Base-by-base conservation (phyloP, 2,329 filamentous ascomycete genomes). In the Xylogone sp. region DNA sequence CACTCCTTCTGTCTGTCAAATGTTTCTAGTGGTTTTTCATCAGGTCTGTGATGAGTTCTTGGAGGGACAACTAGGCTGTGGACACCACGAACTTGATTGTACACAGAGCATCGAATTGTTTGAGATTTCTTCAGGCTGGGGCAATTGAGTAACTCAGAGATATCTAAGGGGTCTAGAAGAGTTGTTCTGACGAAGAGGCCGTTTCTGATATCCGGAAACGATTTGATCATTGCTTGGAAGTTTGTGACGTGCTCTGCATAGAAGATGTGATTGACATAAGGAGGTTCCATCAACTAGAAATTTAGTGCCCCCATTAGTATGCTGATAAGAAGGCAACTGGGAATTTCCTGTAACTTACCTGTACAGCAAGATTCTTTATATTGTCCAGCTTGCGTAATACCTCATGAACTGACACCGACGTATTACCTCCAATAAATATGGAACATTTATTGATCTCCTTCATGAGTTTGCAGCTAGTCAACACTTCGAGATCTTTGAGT, bases 361-460 rank as follows among this genome's bases (percentile, higher is more conserved):
- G n/a, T n/a, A 27, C 24, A 27, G 24, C 24, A 27, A 27, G 24
- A 5, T 10, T 27, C 10, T 27, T 27, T 18, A 65, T 54, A 29
- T 55, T 60, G 8, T 63, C 55, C 1, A 66, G 50, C 46, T 63
- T 66, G 3, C 43, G n/a, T 2, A 60, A 43, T 8, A 57, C 59
- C 24, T 43, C 9, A 34, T 57, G 48, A 20, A 56, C 19, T 12
- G 45, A 43, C 24, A 56, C 50, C 34, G 56, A 47, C 1, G 48
- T 22, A 27, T 45, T 22, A 13, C 50, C 52, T 2, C 58, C 59
- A 21, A 65, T 51, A 34, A 55, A 62, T 16, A 65, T 47, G 3
- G 48, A 53, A 1, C 47, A 43, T 3, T 46, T 43, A 34, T 60
- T 55, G 1, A 55, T 27, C 24, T 54, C 43, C 43, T 55, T 59